Conservation (phyloP, 139 green algal genomes). For the Chlorella sp. region DNA sequence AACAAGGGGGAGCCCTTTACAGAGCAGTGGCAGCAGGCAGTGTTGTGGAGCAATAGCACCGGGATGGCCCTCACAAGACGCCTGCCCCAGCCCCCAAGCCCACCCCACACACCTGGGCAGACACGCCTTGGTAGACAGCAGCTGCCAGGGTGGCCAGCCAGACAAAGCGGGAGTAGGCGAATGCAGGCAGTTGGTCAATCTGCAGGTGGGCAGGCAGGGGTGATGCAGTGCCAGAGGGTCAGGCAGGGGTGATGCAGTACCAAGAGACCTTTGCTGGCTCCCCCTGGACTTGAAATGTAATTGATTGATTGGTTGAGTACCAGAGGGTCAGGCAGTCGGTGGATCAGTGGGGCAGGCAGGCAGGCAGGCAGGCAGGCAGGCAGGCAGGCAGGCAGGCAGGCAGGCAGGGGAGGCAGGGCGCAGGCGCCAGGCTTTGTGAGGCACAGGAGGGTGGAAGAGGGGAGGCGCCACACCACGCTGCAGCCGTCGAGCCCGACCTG, state of each 20-base stretch:
- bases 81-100: not conserved
- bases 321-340: not conserved
- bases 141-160: constrained; percentile 21
- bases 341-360: not conserved
- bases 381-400: too few species aligned
- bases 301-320: not conserved
- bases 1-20: not conserved
- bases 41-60: too few species aligned
- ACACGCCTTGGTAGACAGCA: not conserved
- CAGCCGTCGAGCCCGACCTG: too few species aligned
- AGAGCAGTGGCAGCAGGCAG: not conserved
- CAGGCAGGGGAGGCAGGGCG: too few species aligned
- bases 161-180: not conserved
- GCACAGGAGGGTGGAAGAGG: too few species aligned
- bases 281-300: too few species aligned
- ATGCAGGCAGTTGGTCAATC: not conserved
- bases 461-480: not conserved
- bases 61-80: not conserved
- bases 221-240: not conserved
- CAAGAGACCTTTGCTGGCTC: too few species aligned
- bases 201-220: not conserved
- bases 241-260: not conserved
- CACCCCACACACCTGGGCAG: not conserved
- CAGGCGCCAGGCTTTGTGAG: too few species aligned
- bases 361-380: too few species aligned